Percentiles rank a stretch among this genome's conserved stretches.
These are phyloP conservation scores for Rhododendron ferrugineum DNA, from an alignment of 148 eudicot species.

Conservation along the genomic window DNA sequence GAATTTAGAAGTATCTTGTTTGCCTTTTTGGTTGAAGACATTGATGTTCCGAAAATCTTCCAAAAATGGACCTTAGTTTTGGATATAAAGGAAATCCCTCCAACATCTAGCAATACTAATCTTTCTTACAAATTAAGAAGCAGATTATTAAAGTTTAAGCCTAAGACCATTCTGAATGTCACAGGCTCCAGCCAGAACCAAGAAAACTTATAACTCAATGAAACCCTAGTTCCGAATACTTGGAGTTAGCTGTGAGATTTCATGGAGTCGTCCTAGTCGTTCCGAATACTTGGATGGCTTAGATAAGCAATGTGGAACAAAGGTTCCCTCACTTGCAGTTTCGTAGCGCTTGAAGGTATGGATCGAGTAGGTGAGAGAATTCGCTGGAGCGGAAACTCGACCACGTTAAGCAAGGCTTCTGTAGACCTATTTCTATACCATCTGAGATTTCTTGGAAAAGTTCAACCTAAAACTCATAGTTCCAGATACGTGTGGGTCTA, in stretches of 20 bases:
- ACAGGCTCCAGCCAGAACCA: not conserved
- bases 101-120: not conserved
- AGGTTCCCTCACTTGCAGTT: too few species aligned
- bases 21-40: not conserved
- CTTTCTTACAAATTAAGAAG: not conserved
- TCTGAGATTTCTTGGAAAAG: not conserved
- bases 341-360: too few species aligned
- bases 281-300: not conserved
- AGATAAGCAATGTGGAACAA: not conserved
- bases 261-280: not conserved
- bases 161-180: not conserved
- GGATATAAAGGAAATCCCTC: not conserved
- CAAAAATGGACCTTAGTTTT: not conserved
- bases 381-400: not conserved
- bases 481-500: too few species aligned
- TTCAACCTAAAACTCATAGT: not conserved
- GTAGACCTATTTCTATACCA: not conserved
- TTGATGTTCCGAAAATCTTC: not conserved
- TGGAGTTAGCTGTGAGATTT: not conserved
- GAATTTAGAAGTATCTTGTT: not conserved
- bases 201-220: not conserved
- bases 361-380: too few species aligned
- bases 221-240: not conserved
- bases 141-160: not conserved
- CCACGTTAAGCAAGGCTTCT: not conserved